These are phyloP conservation scores for Gryganskiella cystojenkinii DNA, from an alignment of 192 early-diverging fungal species.

Conservation along the genomic window DNA sequence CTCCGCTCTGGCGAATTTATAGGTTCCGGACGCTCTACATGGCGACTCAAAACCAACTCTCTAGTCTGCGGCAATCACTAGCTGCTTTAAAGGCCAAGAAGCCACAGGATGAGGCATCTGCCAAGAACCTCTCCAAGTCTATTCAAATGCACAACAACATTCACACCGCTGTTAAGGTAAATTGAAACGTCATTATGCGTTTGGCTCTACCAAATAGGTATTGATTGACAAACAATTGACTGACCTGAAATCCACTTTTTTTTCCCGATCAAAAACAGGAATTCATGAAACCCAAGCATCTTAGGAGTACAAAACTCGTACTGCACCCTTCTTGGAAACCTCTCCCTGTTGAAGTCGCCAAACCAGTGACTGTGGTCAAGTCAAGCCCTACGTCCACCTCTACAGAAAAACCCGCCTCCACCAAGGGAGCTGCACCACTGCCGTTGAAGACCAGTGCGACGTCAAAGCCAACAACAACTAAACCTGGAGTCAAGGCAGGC, in stretches of 20 bases:
- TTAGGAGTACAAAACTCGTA: constrained; percentile 10
- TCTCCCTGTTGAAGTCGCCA: neutral
- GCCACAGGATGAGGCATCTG: neutral
- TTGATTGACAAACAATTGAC: neutral
- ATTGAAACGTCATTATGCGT: neutral
- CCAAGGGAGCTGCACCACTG: neutral
- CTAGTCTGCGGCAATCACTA: constrained; percentile 8
- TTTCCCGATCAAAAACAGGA: constrained; percentile 10
- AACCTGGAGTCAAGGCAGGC: constrained; percentile 6
- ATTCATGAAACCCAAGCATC: constrained; percentile 33
- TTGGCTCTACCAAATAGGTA: neutral
- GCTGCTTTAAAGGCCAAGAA: constrained; percentile 6
- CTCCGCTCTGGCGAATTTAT: neutral
- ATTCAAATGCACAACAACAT: constrained; percentile 25
- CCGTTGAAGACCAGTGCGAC: neutral
- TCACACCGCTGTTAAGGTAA: constrained; percentile 16
- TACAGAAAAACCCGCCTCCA: neutral
- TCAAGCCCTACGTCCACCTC: neutral
- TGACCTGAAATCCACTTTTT: neutral
- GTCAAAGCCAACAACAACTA: neutral
- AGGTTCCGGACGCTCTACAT: constrained; percentile 38
- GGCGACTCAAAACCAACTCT: constrained; percentile 20
- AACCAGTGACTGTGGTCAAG: neutral
- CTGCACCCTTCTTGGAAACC: constrained; percentile 38
- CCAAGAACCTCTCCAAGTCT: constrained; percentile 1